A percentile compares a stretch with the other conserved stretches of the same genome.
Evolutionary conservation across 2,329 filamentous ascomycete genomes (phyloP).

Genomic region (Monosporascus sp.): DNA sequence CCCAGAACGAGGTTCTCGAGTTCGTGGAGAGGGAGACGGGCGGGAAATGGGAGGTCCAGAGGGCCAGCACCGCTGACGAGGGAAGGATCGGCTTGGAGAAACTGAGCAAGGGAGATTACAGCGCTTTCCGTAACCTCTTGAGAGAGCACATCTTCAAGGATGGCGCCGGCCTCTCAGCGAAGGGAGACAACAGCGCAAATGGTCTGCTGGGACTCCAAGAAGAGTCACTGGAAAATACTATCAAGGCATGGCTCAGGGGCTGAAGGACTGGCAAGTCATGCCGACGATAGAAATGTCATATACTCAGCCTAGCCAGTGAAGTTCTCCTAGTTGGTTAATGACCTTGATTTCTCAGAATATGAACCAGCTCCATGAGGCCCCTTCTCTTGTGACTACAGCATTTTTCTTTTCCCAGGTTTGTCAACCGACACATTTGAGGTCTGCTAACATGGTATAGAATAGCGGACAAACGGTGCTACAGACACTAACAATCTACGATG

Average conservation of each 20-base stretch:
- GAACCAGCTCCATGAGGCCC: no score
- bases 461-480: no score
- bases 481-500: no score
- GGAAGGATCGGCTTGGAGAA: conserved; percentile 35
- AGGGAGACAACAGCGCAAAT: conserved; percentile 16
- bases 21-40: conserved; percentile 48
- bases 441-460: no score
- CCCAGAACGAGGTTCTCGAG: conserved; percentile 52
- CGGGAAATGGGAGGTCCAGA: conserved; percentile 43
- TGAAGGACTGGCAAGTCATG: background rate
- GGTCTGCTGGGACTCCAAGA: conserved; percentile 20
- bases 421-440: no score
- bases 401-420: no score
- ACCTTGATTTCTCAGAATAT: no score
- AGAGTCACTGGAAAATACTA: conserved; percentile 17
- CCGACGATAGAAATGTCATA: background rate
- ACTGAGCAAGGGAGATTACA: conserved; percentile 34
- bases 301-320: no score
- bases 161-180: conserved; percentile 17
- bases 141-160: conserved; percentile 17
- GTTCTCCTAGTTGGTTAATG: no score
- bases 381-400: no score
- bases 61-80: conserved; percentile 27
- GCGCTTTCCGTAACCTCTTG: conserved; percentile 22
- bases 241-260: conserved; percentile 16